These are phyloP conservation scores for Luffa aegyptiaca DNA, from an alignment of 306 rosid species.

Conservation along the genomic window DNA sequence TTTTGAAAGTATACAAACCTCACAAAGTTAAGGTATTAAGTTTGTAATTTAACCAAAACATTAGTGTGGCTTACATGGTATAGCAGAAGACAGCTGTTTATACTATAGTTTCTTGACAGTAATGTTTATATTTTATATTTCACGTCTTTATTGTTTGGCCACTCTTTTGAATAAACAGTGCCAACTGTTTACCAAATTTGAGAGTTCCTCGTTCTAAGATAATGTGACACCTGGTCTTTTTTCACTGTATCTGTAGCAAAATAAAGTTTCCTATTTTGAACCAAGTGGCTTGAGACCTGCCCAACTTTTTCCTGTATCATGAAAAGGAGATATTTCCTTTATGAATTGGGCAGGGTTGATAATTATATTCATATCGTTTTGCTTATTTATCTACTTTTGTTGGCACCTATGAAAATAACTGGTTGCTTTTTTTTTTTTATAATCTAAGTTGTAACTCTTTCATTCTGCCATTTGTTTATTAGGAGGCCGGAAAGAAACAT, in stretches of 20 bases:
- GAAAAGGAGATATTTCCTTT: not conserved
- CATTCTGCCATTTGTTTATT: not conserved
- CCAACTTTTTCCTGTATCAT: not conserved
- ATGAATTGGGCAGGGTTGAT: not conserved
- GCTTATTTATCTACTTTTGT: not conserved
- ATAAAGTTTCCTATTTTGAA: not conserved
- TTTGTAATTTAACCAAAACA: not conserved
- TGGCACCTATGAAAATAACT: not conserved
- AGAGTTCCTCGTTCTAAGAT: not conserved
- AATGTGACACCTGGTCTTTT: not conserved
- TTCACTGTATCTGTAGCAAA: not conserved
- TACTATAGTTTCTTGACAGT: not conserved
- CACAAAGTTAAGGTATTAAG: no score
- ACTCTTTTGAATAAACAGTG: not conserved
- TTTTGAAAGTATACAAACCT: no score
- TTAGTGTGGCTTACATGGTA: not conserved
- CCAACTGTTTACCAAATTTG: not conserved
- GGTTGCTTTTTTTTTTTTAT: not conserved
- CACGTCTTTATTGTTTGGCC: not conserved
- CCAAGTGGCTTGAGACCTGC: not conserved
- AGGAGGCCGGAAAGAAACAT: slow-evolving; percentile 4
- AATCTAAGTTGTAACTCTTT: not conserved
- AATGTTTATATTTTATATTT: not conserved
- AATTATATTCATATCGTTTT: not conserved
- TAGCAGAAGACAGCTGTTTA: no score